These are phyloP conservation scores for Codiaeum variegatum DNA, from an alignment of 441 rosid genomes.

Conservation along the genomic window DNA sequence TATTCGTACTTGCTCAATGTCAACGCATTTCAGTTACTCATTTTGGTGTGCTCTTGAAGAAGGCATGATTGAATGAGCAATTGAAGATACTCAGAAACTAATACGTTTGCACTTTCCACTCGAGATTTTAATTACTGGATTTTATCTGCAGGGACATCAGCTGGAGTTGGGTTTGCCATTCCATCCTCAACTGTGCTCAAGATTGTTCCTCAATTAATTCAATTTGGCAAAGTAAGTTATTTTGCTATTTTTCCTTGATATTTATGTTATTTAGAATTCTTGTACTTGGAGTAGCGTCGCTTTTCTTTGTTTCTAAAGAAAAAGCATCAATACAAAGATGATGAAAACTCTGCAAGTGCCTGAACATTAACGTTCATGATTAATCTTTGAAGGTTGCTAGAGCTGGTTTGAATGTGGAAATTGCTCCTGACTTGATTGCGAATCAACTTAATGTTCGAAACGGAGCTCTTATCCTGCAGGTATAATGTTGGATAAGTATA, in stretches of 20 bases:
- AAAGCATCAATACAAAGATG: background rate
- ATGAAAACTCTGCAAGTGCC: background rate
- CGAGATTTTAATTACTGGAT: background rate
- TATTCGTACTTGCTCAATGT: background rate
- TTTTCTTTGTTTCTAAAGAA: conserved; percentile 6
- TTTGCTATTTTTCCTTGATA: background rate
- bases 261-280: background rate
- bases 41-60: background rate
- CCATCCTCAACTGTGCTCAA: conserved; percentile 84
- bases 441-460: conserved; percentile 87
- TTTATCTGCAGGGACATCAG: conserved; percentile 68
- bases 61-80: background rate
- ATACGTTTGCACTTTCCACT: background rate
- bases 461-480: conserved; percentile 88
- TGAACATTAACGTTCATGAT: background rate
- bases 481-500: conserved; percentile 17
- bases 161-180: conserved; percentile 96
- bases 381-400: conserved; percentile 56
- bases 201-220: conserved; percentile 86
- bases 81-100: background rate
- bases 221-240: conserved; percentile 70
- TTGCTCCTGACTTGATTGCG: conserved; percentile 84
- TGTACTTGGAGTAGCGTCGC: background rate
- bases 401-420: conserved; percentile 76
- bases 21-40: background rate